A percentile compares a stretch with the other conserved stretches of the same genome.
Evolutionary conservation across 2,329 filamentous ascomycete species (phyloP).

Genomic region (Pseudodiploospora longispora): DNA sequence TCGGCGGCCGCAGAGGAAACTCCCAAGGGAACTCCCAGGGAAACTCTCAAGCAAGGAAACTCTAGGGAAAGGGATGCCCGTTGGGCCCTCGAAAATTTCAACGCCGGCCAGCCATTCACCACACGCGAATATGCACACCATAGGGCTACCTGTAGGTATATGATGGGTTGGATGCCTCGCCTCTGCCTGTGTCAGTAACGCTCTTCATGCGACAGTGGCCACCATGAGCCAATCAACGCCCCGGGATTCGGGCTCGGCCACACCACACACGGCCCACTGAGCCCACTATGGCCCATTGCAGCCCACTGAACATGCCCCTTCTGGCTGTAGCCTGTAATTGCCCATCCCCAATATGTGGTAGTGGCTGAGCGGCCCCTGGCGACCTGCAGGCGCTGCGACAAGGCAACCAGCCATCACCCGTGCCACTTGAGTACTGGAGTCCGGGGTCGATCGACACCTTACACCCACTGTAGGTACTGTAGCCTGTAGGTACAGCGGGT

Average conservation of each 20-base stretch:
- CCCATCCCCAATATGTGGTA: too few relatives aligned
- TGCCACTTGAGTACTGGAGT: conserved; percentile 3
- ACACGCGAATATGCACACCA: conserved; percentile 6
- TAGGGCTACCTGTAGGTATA: conserved; percentile 11
- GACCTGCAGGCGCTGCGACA: conserved; percentile 1
- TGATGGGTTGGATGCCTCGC: background rate
- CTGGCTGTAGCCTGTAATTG: too few relatives aligned
- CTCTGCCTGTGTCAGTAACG: conserved; percentile 19
- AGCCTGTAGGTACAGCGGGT: too few relatives aligned
- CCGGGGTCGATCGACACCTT: conserved; percentile 1
- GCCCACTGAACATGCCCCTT: too few relatives aligned
- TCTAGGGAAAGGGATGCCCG: too few relatives aligned
- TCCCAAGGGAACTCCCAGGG: too few relatives aligned
- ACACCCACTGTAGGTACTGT: too few relatives aligned
- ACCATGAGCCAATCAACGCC: conserved; percentile 21
- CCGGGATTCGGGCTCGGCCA: background rate
- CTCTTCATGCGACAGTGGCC: conserved; percentile 21
- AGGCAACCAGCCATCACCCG: too few relatives aligned
- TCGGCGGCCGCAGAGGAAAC: too few relatives aligned
- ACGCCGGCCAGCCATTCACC: conserved; percentile 2
- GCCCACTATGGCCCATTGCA: background rate
- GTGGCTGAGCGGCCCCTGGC: background rate
- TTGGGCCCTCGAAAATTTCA: too few relatives aligned
- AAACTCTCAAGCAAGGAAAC: too few relatives aligned
- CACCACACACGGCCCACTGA: conserved; percentile 6